Evolutionary conservation across 2,329 filamentous ascomycete species (phyloP).

Genomic region (Hymenotorrendiella dingleyae): DNA sequence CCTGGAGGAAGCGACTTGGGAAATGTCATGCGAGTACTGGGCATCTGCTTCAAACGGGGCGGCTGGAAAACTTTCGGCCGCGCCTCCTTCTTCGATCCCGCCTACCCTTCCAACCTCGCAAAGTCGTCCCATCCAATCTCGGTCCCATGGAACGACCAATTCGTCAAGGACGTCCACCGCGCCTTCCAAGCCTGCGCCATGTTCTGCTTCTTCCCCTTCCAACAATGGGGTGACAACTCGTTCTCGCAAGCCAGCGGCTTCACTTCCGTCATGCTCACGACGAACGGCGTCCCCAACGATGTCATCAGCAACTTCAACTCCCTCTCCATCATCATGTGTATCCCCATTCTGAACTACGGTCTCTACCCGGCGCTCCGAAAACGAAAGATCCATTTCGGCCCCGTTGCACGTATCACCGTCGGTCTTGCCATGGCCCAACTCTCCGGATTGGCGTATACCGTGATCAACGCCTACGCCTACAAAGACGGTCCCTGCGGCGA

Average conservation of each 20-base stretch:
- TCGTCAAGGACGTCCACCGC: slow-evolving; percentile 72
- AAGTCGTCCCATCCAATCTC: slow-evolving; percentile 51
- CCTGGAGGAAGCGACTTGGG: slow-evolving; percentile 41
- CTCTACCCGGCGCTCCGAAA: slow-evolving; percentile 65
- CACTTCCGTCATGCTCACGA: slow-evolving; percentile 53
- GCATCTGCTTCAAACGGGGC: slow-evolving; percentile 40
- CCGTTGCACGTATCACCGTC: slow-evolving; percentile 66
- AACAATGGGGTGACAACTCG: slow-evolving; percentile 33
- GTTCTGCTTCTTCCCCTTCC: slow-evolving; percentile 50
- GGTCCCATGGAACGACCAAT: slow-evolving; percentile 77
- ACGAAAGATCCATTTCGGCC: slow-evolving; percentile 59
- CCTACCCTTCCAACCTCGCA: slow-evolving; percentile 59
- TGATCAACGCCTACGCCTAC: slow-evolving; percentile 59
- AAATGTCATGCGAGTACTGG: slow-evolving; percentile 39
- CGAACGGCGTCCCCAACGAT: slow-evolving; percentile 71
- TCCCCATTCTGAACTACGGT: slow-evolving; percentile 61
- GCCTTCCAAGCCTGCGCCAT: slow-evolving; percentile 64
- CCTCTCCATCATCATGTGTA: slow-evolving; percentile 67
- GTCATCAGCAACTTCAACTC: slow-evolving; percentile 71
- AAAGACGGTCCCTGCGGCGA: slow-evolving; percentile 52
- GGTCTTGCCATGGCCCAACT: slow-evolving; percentile 62
- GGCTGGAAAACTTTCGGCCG: slow-evolving; percentile 46
- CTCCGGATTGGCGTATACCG: slow-evolving; percentile 50
- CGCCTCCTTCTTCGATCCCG: slow-evolving; percentile 58
- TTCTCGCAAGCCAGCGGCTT: slow-evolving; percentile 45